Percentiles rank a stretch among this genome's conserved stretches.
Conservation (phyloP, 2,329 filamentous ascomycete species). For the Xylaria sp. region DNA sequence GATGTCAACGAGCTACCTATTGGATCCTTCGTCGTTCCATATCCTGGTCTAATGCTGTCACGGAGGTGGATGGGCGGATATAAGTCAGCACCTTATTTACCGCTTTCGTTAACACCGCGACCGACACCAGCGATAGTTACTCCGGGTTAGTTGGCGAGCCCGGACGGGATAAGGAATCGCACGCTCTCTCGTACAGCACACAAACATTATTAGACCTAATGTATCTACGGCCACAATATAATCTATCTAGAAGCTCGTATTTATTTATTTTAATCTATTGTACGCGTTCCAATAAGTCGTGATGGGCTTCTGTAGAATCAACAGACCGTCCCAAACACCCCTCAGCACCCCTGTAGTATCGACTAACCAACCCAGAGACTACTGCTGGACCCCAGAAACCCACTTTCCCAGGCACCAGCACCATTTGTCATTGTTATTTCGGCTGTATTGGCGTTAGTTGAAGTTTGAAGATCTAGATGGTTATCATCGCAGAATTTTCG, state of each 20-base stretch:
- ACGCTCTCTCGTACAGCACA: background rate
- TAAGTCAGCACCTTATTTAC: background rate
- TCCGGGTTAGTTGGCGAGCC: constrained; percentile 21
- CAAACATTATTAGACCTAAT: background rate
- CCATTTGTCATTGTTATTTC: background rate
- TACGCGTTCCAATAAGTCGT: background rate
- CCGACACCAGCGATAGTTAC: constrained; percentile 12
- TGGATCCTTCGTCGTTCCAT: background rate
- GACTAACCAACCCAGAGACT: background rate
- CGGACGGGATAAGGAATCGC: constrained; percentile 25
- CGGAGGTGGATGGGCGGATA: background rate
- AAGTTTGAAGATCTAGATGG: too few relatives aligned
- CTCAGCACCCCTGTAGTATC: background rate
- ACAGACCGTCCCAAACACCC: background rate
- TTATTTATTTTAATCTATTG: background rate
- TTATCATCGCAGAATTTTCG: too few relatives aligned
- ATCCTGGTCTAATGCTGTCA: background rate
- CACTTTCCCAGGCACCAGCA: background rate
- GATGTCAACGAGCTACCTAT: background rate
- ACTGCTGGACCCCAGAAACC: background rate
- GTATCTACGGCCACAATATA: background rate
- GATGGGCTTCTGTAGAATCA: background rate
- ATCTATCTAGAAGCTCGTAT: background rate
- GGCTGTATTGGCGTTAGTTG: too few relatives aligned
- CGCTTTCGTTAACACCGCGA: constrained; percentile 19